Evolutionary conservation across 2,329 filamentous ascomycete species (phyloP), one percentile per base, ranked within the genome.

Genomic region (Arachnopeziza araneosa): DNA sequence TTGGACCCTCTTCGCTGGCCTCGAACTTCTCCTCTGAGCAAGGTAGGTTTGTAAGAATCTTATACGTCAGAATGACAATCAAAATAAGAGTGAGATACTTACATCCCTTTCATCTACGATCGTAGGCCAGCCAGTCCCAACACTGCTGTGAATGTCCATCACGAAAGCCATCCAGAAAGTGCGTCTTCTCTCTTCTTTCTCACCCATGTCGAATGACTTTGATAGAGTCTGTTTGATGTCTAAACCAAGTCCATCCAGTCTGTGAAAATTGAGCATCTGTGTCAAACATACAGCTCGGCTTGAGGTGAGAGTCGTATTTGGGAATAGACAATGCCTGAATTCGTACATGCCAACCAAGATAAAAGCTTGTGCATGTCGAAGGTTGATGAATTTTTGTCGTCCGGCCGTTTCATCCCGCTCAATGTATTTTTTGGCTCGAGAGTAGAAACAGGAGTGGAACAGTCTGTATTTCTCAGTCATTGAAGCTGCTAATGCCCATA

Each of bases 111-210:
- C 95, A 65, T 98, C 93, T 58, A 98, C 84, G 0, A 84, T 86
- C 90, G 98, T 93, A 0, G 95, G 95, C 95, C 95, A 98, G 7
- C 95, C 95, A 1, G 95, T 98, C 36, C 95, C 95, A 59, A 97
- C 95, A 69, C 92, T 97, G 6, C 92, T 90, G 75, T 96, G 98
- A 56, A 95, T 85, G 71, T 98, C 95, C 64, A 92, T 79, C 67
- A 88, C 91, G 70, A 96, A 98, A 2, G 89, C 85, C 85, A 95
- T 88, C 95, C 95, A 99, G 67, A 98, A 98, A 0, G 92, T 96
- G 65, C 95, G 83, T 56, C 95, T 83, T 66, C 95, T 82, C 73
- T 99, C 95, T 76, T 98, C 95, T 59, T 85, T 83, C 72, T 98
- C 95, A 0, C 90, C 96, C 92, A 92, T 97, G 74, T 99, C 95